These are phyloP conservation scores for Avicennia marina DNA, from an alignment of 257 asterid species.

Conservation along the genomic window DNA sequence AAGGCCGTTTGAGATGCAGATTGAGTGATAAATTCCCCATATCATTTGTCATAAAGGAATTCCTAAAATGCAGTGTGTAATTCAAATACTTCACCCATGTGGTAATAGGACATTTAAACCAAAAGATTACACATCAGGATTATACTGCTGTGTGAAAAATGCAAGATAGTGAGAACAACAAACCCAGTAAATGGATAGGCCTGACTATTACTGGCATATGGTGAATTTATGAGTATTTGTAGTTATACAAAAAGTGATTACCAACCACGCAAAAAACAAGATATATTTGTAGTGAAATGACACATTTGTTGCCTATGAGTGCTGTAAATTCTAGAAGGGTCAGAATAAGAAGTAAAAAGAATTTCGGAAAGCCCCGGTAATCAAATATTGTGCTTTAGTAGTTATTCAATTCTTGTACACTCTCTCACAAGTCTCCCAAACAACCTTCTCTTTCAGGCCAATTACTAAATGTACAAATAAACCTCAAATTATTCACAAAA, in stretches of 20 bases:
- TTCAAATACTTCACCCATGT: neutral
- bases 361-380: too few relatives aligned
- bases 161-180: neutral
- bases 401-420: neutral
- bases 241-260: neutral
- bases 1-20: conserved; percentile 1
- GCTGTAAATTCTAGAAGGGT: too few relatives aligned
- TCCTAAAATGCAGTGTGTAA: neutral
- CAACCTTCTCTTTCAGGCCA: conserved; percentile 1
- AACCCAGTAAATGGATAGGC: conserved; percentile 1
- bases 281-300: neutral
- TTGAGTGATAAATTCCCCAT: neutral
- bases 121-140: neutral
- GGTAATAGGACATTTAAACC: neutral
- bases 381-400: too few relatives aligned
- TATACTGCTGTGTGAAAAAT: neutral
- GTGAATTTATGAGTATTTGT: neutral
- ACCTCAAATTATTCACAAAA: neutral
- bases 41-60: conserved; percentile 7
- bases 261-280: neutral
- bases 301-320: conserved; percentile 2
- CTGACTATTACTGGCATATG: neutral
- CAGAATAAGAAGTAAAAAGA: too few relatives aligned
- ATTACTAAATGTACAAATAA: neutral
- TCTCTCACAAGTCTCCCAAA: neutral